A percentile compares a stretch with the other conserved stretches of the same genome.
Evolutionary conservation across 2,329 filamentous ascomycete genomes (phyloP).

Genomic region (Colletotrichum musicola): DNA sequence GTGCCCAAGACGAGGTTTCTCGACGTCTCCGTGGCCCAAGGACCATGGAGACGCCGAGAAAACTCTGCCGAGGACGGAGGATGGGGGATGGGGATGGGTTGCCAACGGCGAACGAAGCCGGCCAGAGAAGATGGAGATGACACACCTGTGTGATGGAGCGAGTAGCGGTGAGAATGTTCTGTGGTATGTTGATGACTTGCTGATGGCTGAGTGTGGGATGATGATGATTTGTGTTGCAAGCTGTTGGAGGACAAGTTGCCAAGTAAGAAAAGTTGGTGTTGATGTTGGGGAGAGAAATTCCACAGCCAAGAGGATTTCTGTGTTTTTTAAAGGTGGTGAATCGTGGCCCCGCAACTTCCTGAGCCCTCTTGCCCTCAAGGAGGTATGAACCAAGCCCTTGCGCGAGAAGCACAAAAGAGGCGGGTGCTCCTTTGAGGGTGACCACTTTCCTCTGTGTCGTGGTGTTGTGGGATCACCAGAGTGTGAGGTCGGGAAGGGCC

Average conservation of each 20-base stretch:
- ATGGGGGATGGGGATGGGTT: too few species aligned
- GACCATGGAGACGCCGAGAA: too few species aligned
- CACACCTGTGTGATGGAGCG: slow-evolving; percentile 15
- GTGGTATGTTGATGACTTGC: too few species aligned
- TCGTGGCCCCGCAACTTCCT: slow-evolving; percentile 2
- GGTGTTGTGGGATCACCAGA: slow-evolving; percentile 23
- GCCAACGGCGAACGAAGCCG: background rate
- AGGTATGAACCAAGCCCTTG: slow-evolving; percentile 7
- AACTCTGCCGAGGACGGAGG: background rate
- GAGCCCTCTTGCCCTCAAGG: slow-evolving; percentile 1
- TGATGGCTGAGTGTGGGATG: background rate
- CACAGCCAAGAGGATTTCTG: slow-evolving; percentile 12
- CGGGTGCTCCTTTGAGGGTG: slow-evolving; percentile 5
- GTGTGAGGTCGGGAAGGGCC: slow-evolving; percentile 15
- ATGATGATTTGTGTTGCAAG: slow-evolving; percentile 8
- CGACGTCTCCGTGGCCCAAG: too few species aligned
- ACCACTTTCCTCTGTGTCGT: slow-evolving; percentile 11
- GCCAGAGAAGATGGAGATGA: background rate
- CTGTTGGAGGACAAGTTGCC: slow-evolving; percentile 2
- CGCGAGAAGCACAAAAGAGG: slow-evolving; percentile 24
- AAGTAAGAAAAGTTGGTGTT: slow-evolving; percentile 20
- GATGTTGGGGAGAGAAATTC: background rate
- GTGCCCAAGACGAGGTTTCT: too few species aligned
- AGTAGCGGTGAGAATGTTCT: background rate
- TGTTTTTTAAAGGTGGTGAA: slow-evolving; percentile 12